Evolutionary conservation across 2,329 filamentous ascomycete genomes (phyloP).

Genomic region (Aspergillus sp.): DNA sequence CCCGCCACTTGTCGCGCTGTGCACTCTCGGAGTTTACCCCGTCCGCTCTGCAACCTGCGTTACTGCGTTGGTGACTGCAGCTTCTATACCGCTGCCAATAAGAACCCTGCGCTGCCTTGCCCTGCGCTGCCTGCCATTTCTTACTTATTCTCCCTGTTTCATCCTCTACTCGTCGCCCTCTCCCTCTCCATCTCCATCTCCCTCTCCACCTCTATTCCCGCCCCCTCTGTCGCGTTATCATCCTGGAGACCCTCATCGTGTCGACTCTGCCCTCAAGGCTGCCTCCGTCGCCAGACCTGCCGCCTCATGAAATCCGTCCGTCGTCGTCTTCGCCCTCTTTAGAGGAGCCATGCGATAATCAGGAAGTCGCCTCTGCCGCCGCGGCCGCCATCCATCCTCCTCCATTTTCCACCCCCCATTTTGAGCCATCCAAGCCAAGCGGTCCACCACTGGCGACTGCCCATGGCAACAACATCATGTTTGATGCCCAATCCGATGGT

Average conservation of each 20-base stretch:
- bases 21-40: constrained; percentile 16
- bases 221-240: neutral
- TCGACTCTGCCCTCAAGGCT: constrained; percentile 9
- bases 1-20: constrained; percentile 3
- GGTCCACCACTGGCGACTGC: constrained; percentile 26
- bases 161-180: constrained; percentile 1
- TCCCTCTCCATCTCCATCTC: constrained; percentile 3
- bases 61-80: neutral
- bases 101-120: neutral
- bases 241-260: constrained; percentile 21
- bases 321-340: constrained; percentile 17
- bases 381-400: constrained; percentile 39
- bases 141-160: constrained; percentile 6
- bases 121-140: constrained; percentile 8
- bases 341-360: constrained; percentile 42
- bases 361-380: constrained; percentile 27
- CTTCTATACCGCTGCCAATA: constrained; percentile 10
- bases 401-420: constrained; percentile 28
- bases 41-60: neutral
- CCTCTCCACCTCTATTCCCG: neutral
- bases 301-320: constrained; percentile 21
- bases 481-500: constrained; percentile 40
- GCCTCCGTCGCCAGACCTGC: neutral
- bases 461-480: constrained; percentile 45
- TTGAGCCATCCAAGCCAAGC: constrained; percentile 16